Base-by-base conservation (phyloP, 176 grass and related monocot genomes). In the Dactylis glomerata region DNA sequence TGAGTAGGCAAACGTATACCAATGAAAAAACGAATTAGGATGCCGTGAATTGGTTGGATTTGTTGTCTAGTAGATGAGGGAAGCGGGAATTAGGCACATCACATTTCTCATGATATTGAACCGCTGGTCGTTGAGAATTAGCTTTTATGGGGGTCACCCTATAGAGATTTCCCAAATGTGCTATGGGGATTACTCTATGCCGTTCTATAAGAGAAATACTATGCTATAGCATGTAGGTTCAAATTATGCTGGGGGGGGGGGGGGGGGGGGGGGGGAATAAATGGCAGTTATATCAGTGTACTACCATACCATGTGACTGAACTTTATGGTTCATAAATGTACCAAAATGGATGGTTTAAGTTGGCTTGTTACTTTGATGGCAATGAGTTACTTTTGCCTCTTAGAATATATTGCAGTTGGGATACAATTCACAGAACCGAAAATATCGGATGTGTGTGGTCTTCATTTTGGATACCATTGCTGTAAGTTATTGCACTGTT, bases 281-380 rank as follows among this genome's bases (percentile, higher is more conserved):
- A 86, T 30, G 17, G 19, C 37, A 45, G 38, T 41, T 46, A 38
- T 80, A 46, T 73, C 26, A 23, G 11, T 22, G 26, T 46, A 37
- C 65, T 78, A 66, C 19, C 19, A 36, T 64, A 83, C 66, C 79
- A 44, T 83, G 64, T 78, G 72, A 37, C 9, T 10, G 73, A 82
- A 78, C 78, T 86, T 82, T 77, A 62, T 57, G 59, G 69, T 56
- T 80, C 7, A 8, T 61, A 51, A 42, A 36, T 30, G 15, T 59
- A 17, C 26, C 26, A 70, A 77, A 27, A 45, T 46, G 45, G 52
- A 40, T 52, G 40, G 33, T 13, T 41, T 82, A 80, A 69, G 37
- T 68, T 83, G 23, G 59, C 42, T 47, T 86, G 22, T 82, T 78
- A 68, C 50, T 82, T 63, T 30, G 31, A 22, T 65, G 65, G 58